phyloP scores from a whole-genome alignment of 257 asterid genomes.

The Prunella vulgaris region DNA sequence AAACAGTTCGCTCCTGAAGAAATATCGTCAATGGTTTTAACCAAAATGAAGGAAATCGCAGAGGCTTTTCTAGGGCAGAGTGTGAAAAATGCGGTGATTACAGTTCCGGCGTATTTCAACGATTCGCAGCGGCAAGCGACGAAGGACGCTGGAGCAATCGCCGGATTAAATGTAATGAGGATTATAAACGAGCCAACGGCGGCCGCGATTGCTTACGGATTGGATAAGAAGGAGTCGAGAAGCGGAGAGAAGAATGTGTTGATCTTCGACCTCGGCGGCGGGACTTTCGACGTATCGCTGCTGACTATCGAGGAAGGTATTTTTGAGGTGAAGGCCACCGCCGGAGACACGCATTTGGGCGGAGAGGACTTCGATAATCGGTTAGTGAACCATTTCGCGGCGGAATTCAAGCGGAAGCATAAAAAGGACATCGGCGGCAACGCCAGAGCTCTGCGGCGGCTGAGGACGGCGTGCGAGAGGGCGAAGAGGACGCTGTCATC shows the following conservation, averaged over 20 bases:
- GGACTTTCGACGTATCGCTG: conserved; percentile 51
- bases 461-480: conserved; percentile 60
- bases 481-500: conserved; percentile 57
- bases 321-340: conserved; percentile 46
- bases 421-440: conserved; percentile 48
- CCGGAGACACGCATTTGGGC: conserved; percentile 52
- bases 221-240: conserved; percentile 42
- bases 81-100: conserved; percentile 45
- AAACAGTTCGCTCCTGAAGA: conserved; percentile 46
- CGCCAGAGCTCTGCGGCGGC: conserved; percentile 47
- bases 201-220: conserved; percentile 54
- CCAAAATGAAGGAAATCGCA: conserved; percentile 39
- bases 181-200: conserved; percentile 59
- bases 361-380: conserved; percentile 58
- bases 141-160: conserved; percentile 47
- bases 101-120: conserved; percentile 53
- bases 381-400: conserved; percentile 50
- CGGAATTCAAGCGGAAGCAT: conserved; percentile 53
- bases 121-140: conserved; percentile 54
- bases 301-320: conserved; percentile 46
- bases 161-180: conserved; percentile 41
- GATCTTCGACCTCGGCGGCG: conserved; percentile 54
- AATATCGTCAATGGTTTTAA: conserved; percentile 47
- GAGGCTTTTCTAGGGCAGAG: conserved; percentile 47
- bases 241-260: conserved; percentile 43